Conservation (phyloP, 2,329 filamentous ascomycete species). For the Cladosporium sp. region DNA sequence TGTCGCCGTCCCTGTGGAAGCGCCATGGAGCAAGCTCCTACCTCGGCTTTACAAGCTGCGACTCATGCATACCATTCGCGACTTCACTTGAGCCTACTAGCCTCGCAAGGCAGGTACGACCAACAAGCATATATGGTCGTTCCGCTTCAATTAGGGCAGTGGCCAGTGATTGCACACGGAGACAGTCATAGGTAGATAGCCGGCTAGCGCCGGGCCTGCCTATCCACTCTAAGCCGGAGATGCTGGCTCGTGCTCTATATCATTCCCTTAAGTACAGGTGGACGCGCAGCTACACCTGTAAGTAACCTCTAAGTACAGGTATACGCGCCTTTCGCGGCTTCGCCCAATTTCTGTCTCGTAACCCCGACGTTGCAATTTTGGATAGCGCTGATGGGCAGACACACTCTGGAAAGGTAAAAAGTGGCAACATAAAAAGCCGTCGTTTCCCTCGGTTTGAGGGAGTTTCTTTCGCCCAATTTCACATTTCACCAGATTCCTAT, state of each 20-base stretch:
- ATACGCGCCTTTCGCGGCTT: background rate
- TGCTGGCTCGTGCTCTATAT: conserved; percentile 1
- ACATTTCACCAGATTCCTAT: background rate
- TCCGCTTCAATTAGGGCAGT: background rate
- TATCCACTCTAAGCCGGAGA: background rate
- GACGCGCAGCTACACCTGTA: background rate
- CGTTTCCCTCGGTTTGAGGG: background rate
- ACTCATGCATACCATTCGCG: background rate
- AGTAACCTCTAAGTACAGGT: conserved; percentile 9
- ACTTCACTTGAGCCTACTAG: background rate
- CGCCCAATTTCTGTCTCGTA: conserved; percentile 11
- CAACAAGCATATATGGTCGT: background rate
- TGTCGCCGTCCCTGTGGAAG: background rate
- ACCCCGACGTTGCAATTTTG: background rate
- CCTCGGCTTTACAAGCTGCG: background rate
- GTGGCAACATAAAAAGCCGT: conserved; percentile 1
- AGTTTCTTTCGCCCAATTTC: background rate
- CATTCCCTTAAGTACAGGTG: conserved; percentile 9
- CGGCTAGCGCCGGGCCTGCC: conserved; percentile 3
- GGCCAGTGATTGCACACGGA: background rate
- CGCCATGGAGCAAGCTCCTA: background rate
- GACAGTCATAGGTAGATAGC: conserved; percentile 6
- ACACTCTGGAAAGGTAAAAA: conserved; percentile 2
- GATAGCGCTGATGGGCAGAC: conserved; percentile 10
- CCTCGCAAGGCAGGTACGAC: background rate